Conservation (phyloP, 768 basidiomycete species). For the Rhizopogon rudus region DNA sequence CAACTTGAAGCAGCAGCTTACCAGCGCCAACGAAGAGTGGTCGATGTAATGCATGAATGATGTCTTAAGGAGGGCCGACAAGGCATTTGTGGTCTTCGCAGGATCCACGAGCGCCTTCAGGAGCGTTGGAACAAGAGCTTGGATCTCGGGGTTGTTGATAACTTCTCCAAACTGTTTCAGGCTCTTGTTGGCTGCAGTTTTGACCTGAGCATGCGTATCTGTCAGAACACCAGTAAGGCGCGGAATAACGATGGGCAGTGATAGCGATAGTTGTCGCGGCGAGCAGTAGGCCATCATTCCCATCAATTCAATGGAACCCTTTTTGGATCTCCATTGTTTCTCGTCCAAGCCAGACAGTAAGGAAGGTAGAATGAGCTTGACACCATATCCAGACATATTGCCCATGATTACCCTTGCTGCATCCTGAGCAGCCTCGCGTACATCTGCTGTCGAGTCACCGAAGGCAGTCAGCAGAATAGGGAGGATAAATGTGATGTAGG, state of each 20-base stretch:
- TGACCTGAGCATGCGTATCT: slow-evolving; percentile 96
- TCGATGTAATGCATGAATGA: slow-evolving; percentile 99
- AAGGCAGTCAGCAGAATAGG: slow-evolving; percentile 81
- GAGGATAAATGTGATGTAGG: slow-evolving; percentile 81
- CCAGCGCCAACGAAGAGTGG: slow-evolving; percentile 90
- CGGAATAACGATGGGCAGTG: slow-evolving; percentile 94
- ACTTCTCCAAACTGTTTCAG: slow-evolving; percentile 98
- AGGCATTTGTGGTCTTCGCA: slow-evolving; percentile 78
- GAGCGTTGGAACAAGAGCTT: slow-evolving; percentile 80
- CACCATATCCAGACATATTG: slow-evolving; percentile 89
- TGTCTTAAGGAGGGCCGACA: slow-evolving; percentile 84
- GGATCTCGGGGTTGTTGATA: slow-evolving; percentile 96
- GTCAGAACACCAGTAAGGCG: slow-evolving; percentile 92
- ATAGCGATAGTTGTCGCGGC: slow-evolving; percentile 89
- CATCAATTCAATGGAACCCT: slow-evolving; percentile 92
- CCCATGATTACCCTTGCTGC: slow-evolving; percentile 94
- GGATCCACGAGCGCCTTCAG: slow-evolving; percentile 97
- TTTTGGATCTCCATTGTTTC: slow-evolving; percentile 98
- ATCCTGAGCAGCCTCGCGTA: slow-evolving; percentile 91
- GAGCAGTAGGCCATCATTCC: slow-evolving; percentile 99
- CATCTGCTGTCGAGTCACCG: slow-evolving; percentile 82
- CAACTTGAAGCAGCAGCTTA: slow-evolving; percentile 30
- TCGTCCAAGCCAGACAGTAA: slow-evolving; percentile 90
- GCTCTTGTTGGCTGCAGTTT: slow-evolving; percentile 88
- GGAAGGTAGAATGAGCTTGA: slow-evolving; percentile 91